These are phyloP conservation scores for Begonia peltatifolia DNA, from an alignment of 306 rosid genomes.

Conservation along the genomic window DNA sequence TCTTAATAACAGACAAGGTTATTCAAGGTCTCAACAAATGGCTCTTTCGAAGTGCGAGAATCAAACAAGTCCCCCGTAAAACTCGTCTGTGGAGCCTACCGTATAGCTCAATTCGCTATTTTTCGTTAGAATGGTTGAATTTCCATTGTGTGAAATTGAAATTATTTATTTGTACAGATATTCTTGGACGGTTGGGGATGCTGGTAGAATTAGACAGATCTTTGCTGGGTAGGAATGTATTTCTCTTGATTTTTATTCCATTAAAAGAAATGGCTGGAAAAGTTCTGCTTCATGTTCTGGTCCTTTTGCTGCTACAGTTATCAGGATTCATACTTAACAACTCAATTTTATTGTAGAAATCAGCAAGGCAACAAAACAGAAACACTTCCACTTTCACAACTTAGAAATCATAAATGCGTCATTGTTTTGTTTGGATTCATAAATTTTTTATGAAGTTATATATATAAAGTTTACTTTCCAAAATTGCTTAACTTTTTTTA, in stretches of 20 bases:
- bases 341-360: no score
- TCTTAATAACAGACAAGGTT: conserved; percentile 67
- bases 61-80: conserved; percentile 34
- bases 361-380: no score
- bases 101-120: no score
- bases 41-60: conserved; percentile 46
- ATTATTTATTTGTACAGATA: conserved; percentile 69
- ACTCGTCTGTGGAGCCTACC: not conserved
- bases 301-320: no score
- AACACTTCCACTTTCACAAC: no score
- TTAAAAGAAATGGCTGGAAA: conserved; percentile 1
- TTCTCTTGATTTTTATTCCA: not conserved
- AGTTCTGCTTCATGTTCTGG: not conserved
- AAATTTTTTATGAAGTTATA: no score
- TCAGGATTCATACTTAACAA: no score
- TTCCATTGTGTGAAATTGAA: conserved; percentile 1
- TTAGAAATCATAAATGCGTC: no score
- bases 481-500: no score
- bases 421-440: no score
- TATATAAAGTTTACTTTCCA: no score
- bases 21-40: conserved; percentile 67
- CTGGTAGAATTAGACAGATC: conserved; percentile 15
- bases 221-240: not conserved
- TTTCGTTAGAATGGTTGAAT: no score
- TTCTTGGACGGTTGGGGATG: conserved; percentile 52